Evolutionary conservation across 768 basidiomycete species (phyloP), one percentile per base, ranked within the genome.

Genomic region (Mycena indigotica): DNA sequence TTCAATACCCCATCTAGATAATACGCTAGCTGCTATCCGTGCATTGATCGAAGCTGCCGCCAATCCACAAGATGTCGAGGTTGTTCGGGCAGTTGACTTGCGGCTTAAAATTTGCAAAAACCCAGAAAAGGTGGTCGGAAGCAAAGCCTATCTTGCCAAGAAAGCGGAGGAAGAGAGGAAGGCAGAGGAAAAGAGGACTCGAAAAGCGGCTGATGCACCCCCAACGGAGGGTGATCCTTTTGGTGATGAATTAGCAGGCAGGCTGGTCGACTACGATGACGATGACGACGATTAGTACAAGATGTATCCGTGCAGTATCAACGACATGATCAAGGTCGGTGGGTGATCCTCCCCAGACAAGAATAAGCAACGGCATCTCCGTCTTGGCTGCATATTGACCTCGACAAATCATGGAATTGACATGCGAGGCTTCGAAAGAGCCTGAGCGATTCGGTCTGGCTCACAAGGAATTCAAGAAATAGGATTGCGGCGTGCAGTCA

Each of bases 81-180:
- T 82, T 28, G 94, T 98, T 15, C 88, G 91, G 15, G 89, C 91
- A 66, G 88, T 98, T 5, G 97, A 99, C 70, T 83, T 88, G 67
- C 80, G 94, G 44, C 76, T 99, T 45, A 88, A 85, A 66, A 67
- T 89, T 32, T 98, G 96, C 78, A 92, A 94, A 70, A 98, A 99
- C 66, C 97, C 97, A 4, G 95, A 96, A 72, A 97, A 95, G 72
- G 87, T 96, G 4, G 85, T 87, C 13, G 95, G 94, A n/a, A 96
- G 87, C 60, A 87, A 84, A 58, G 89, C 91, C 2, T 94, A 89
- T 70, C 70, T 87, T 24, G 82, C 84, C 21, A 86, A 85, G 69
- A 86, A 84, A 62, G 84, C 79, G n/a, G 87, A 85, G 63, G 85
- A 86, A 55, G 90, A 91, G 65, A 82, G 76, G 53, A 82, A 80